Percentiles rank a stretch among this genome's conserved stretches.
phyloP scores from a whole-genome alignment of 2,329 filamentous ascomycete genomes.

The Dactylellina haptotyla region DNA sequence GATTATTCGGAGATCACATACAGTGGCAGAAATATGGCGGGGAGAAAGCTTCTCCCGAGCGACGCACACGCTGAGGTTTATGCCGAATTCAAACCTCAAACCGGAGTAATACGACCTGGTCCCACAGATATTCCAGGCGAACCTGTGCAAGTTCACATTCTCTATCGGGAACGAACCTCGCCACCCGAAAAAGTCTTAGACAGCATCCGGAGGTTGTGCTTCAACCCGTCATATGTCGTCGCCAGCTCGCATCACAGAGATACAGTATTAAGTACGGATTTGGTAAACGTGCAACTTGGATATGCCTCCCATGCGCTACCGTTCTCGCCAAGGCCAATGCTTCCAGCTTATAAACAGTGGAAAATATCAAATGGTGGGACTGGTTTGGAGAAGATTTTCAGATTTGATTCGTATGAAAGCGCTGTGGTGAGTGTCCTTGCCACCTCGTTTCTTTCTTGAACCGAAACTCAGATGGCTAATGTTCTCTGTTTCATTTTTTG shows the following conservation, averaged over 20 bases:
- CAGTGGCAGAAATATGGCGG: not conserved
- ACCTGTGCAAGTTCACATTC: constrained; percentile 28
- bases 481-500: too few species aligned
- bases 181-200: constrained; percentile 14
- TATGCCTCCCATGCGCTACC: constrained; percentile 18
- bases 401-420: constrained; percentile 14
- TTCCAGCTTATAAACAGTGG: constrained; percentile 26
- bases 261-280: constrained; percentile 25
- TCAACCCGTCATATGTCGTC: constrained; percentile 37
- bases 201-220: constrained; percentile 19
- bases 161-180: constrained; percentile 20
- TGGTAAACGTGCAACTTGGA: constrained; percentile 26
- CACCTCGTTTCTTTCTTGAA: not conserved
- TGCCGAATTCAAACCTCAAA: constrained; percentile 13
- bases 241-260: constrained; percentile 1
- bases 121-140: constrained; percentile 34
- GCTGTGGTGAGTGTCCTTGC: constrained; percentile 11
- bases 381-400: constrained; percentile 36
- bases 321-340: constrained; percentile 25
- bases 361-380: constrained; percentile 24
- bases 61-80: constrained; percentile 19
- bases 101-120: constrained; percentile 17
- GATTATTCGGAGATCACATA: constrained; percentile 15
- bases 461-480: not conserved
- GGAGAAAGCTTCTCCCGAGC: not conserved